Base-by-base conservation (phyloP, 139 green algal genomes). In the Gonium pectorale region DNA sequence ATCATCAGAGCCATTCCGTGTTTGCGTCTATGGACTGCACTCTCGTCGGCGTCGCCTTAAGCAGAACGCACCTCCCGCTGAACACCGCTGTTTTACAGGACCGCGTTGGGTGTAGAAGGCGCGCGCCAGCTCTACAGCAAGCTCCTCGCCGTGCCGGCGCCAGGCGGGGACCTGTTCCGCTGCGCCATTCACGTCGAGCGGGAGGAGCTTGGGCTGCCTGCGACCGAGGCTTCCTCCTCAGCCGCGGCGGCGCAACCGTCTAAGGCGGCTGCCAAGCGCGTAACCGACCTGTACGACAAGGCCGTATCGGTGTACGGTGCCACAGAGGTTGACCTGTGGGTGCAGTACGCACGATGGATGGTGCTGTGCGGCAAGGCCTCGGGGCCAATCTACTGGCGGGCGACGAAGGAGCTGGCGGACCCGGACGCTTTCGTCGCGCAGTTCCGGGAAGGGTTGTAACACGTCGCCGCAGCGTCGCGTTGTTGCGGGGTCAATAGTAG, bases 371-470 rank as follows among this genome's bases (percentile, higher is more conserved):
- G 56, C 13, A 74, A 80, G 62, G 90, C 89, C 0, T 63, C 67
- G 13, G 94, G 91, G 17, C 26, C 77, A 9, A 44, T 97, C 19
- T 93, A 94, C 69, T 96, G 92, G 93, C 79, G 92, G 22, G 95
- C 94, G 0, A 86, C 86, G 54, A 96, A 94, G 80, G 83, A 81
- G 27, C 80, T 97, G 51, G 41, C 31, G 5, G 86, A 92, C 0
- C 85, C 93, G 2, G 88, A 91, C 24, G 70, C 21, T 0, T 95
- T 97, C 54, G 79, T 93, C 4, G 37, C 67, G 22, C 11, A 60
- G 33, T 92, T 89, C 67, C 67, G 60, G 41, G 59, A 83, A 59
- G 33, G 15, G 59, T 21, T 86, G 59, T n/a, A 51, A 31, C 21
- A 63, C n/a, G n/a, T n/a, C n/a, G n/a, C n/a, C n/a, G n/a, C n/a